A percentile compares a stretch with the other conserved stretches of the same genome.
Conservation (phyloP, 768 basidiomycete species). For the Boletus bicolor region DNA sequence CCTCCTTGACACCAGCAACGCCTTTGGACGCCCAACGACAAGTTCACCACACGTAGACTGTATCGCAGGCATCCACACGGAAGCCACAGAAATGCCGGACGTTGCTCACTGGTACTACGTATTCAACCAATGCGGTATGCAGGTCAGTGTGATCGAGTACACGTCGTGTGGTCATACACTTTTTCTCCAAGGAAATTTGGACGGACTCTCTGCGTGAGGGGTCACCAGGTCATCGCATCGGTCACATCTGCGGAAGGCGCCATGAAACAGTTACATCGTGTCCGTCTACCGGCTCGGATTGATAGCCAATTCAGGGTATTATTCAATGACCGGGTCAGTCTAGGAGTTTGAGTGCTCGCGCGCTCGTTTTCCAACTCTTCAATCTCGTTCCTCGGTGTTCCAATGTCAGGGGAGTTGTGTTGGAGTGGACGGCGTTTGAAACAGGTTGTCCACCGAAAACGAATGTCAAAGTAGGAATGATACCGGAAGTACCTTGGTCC, state of each 20-base stretch:
- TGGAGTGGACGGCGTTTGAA: background rate
- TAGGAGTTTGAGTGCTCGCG: background rate
- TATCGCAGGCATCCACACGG: no score
- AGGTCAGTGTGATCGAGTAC: no score
- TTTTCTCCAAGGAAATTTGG: background rate
- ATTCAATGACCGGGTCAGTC: background rate
- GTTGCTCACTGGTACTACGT: background rate
- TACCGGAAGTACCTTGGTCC: background rate
- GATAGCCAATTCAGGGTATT: background rate
- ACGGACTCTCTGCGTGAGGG: no score
- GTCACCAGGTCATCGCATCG: no score
- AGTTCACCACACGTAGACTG: background rate
- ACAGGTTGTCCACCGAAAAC: background rate
- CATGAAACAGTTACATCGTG: no score
- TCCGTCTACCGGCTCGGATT: no score
- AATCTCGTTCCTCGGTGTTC: background rate
- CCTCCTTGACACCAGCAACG: no score
- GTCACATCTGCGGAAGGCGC: no score
- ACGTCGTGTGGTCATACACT: background rate
- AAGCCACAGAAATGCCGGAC: background rate
- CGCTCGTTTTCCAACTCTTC: background rate
- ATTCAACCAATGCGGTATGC: background rate
- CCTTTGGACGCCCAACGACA: background rate
- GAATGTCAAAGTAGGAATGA: background rate
- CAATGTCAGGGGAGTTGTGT: background rate